phyloP scores from a whole-genome alignment of 1,284 basidiomycete species.

The Ustilago cynodontis region DNA sequence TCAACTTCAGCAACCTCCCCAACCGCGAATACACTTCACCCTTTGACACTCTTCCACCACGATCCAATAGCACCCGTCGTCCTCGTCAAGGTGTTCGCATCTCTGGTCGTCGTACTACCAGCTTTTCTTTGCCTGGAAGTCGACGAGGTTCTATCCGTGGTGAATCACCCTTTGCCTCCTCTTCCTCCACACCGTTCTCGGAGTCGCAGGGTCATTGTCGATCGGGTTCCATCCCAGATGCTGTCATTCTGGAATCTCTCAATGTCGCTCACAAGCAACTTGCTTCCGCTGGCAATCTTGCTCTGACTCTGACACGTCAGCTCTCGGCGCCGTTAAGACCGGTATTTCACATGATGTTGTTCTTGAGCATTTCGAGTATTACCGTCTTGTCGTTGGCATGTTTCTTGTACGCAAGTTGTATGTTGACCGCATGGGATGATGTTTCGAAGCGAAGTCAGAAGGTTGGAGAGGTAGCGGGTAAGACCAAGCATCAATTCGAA shows the following conservation, averaged over 20 bases:
- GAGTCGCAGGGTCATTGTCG: slow-evolving; percentile 17
- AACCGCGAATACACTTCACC: slow-evolving; percentile 22
- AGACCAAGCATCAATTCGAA: slow-evolving; percentile 40
- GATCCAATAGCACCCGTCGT: slow-evolving; percentile 46
- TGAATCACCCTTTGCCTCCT: slow-evolving; percentile 12
- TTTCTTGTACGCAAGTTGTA: slow-evolving; percentile 57
- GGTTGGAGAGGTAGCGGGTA: slow-evolving; percentile 42
- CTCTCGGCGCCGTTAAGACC: slow-evolving; percentile 57
- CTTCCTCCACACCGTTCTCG: not conserved
- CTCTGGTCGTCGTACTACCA: slow-evolving; percentile 28
- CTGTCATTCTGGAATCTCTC: slow-evolving; percentile 51
- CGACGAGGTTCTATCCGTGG: slow-evolving; percentile 51
- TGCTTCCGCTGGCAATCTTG: slow-evolving; percentile 53
- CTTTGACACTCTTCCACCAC: slow-evolving; percentile 37
- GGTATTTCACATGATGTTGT: slow-evolving; percentile 56
- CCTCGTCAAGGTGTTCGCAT: slow-evolving; percentile 35
- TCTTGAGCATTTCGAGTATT: slow-evolving; percentile 60
- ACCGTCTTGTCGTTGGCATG: slow-evolving; percentile 52
- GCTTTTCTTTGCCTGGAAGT: slow-evolving; percentile 52
- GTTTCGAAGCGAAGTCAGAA: slow-evolving; percentile 37
- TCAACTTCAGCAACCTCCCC: slow-evolving; percentile 22
- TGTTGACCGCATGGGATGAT: slow-evolving; percentile 62
- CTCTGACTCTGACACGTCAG: slow-evolving; percentile 58
- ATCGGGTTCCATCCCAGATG: slow-evolving; percentile 34
- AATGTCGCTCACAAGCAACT: slow-evolving; percentile 60